These are phyloP conservation scores for Metarhizium rileyi DNA, from an alignment of 2,329 filamentous ascomycete genomes.

Conservation along the genomic window DNA sequence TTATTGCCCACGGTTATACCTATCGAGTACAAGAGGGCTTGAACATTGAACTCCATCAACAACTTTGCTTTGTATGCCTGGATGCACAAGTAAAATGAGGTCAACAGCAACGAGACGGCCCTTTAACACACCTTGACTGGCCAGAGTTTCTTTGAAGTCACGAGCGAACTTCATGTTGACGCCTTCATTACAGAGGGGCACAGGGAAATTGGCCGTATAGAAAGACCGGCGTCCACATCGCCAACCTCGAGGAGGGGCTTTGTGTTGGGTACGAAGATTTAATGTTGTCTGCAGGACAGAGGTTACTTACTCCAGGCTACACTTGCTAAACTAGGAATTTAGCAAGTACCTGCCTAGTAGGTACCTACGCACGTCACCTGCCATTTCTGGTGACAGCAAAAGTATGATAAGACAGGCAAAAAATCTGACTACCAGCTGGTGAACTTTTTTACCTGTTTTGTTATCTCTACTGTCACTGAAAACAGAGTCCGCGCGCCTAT, in stretches of 20 bases:
- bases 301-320: not conserved
- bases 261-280: not conserved
- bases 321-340: too few relatives aligned
- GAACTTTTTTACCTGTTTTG: too few relatives aligned
- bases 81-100: not conserved
- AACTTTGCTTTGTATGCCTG: not conserved
- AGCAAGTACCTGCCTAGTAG: too few relatives aligned
- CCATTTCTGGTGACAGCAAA: too few relatives aligned
- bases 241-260: not conserved
- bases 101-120: not conserved
- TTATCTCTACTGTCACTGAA: too few relatives aligned
- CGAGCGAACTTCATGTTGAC: slow-evolving; percentile 75
- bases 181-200: not conserved
- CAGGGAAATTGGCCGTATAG: not conserved
- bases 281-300: too few relatives aligned
- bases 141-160: slow-evolving; percentile 61
- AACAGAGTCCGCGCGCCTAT: too few relatives aligned
- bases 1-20: not conserved
- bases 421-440: too few relatives aligned
- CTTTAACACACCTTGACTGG: slow-evolving; percentile 40
- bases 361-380: too few relatives aligned
- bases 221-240: not conserved
- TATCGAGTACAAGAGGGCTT: not conserved
- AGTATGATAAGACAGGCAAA: too few relatives aligned
- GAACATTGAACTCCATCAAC: not conserved